phyloP scores from a whole-genome alignment of 2,329 filamentous ascomycete species.

The Fusarium sp. region DNA sequence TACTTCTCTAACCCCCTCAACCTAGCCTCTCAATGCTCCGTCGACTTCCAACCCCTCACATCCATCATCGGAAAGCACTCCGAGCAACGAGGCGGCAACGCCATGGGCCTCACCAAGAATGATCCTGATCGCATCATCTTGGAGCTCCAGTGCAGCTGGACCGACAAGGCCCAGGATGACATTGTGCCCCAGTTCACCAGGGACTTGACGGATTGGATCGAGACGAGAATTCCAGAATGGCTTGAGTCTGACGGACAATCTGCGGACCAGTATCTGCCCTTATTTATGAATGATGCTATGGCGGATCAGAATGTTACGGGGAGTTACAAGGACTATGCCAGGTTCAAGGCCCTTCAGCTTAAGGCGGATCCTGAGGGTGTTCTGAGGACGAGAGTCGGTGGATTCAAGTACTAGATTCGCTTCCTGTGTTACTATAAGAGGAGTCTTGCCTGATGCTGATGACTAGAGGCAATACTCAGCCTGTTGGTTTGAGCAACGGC shows the following conservation, averaged over 20 bases:
- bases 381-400: background rate
- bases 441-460: background rate
- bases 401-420: background rate
- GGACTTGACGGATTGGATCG: constrained; percentile 17
- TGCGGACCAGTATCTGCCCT: background rate
- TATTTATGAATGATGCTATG: constrained; percentile 7
- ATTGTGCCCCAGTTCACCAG: constrained; percentile 5
- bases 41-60: constrained; percentile 23
- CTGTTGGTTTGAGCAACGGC: background rate
- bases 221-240: background rate
- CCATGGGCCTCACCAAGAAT: background rate
- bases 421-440: background rate
- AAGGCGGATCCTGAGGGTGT: background rate
- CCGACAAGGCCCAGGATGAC: background rate
- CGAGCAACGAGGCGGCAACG: constrained; percentile 16
- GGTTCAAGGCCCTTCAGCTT: background rate
- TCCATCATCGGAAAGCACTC: constrained; percentile 5
- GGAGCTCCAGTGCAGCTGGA: constrained; percentile 25
- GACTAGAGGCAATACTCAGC: background rate
- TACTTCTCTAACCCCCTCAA: constrained; percentile 14
- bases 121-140: constrained; percentile 8
- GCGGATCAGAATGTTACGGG: constrained; percentile 1
- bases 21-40: constrained; percentile 21
- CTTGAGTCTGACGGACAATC: background rate
- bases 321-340: background rate